Evolutionary conservation across 2,329 filamentous ascomycete genomes (phyloP), one percentile per base, ranked within the genome.

Genomic region (Ceratocystis cacaofunesta): DNA sequence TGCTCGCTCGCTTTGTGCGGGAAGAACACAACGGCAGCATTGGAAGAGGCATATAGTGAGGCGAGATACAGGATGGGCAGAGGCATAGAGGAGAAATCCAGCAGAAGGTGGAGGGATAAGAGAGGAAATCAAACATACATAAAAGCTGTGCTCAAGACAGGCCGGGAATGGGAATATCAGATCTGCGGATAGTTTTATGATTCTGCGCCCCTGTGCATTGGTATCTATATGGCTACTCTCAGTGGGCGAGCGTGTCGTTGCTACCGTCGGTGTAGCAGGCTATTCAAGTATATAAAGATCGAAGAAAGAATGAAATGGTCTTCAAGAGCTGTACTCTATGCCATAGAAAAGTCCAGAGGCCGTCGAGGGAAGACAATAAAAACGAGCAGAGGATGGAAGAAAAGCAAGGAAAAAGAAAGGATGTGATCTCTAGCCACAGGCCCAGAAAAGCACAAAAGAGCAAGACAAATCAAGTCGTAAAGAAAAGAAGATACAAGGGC

Each of bases 371-470:
- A 46, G 43, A 46, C 43, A 17, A 46, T 1, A 48, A 48, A 6
- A 15, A 19, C 44, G 44, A 50, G n/a, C 2, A 22, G n/a, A 50
- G 17, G 19, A 52, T 2, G 57, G 44, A 61, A 65, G 19, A 36
- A 28, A 50, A 32, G 8, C 17, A 43, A 28, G 28, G 8, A 57
- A 64, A 41, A 64, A 12, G 32, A 32, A 61, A 52, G 25, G 58
- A 58, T 5, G 32, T n/a, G 36, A 55, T 55, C 58, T 55, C 58
- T n/a, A 65, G 43, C 57, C 57, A 52, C 43, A 62, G 44, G 28
- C 57, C 44, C 30, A 61, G 44, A 44, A 41, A 12, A 19, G 22
- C 25, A 48, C 28, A 48, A n/a, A 60, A 60, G 43, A 66, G 28
- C 10, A 55, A 64, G 58, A 57, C 43, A 58, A 41, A 64, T 41